A percentile compares a stretch with the other conserved stretches of the same genome.
These are phyloP conservation scores for Exophiala dermatitidis DNA, from an alignment of 2,329 filamentous ascomycete genomes.

Conservation along the genomic window DNA sequence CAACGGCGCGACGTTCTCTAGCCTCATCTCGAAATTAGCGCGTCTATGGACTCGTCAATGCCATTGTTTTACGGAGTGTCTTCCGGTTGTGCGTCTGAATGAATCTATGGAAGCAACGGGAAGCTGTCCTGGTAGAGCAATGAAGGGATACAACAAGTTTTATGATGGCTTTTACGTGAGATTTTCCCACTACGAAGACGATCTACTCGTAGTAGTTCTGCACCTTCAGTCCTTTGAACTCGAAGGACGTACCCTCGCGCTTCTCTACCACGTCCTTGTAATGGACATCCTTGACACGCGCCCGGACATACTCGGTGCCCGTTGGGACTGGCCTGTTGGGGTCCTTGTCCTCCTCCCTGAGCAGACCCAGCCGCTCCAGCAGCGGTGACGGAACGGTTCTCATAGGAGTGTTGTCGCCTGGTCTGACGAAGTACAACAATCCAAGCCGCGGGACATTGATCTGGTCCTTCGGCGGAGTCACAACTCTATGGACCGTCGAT, in stretches of 20 bases:
- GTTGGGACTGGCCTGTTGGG: conserved; percentile 32
- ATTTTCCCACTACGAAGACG: neutral
- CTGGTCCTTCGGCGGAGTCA: conserved; percentile 44
- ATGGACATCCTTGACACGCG: conserved; percentile 43
- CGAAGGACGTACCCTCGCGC: conserved; percentile 40
- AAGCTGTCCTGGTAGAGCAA: no score
- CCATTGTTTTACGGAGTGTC: no score
- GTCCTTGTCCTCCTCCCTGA: conserved; percentile 38
- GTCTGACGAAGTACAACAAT: conserved; percentile 50
- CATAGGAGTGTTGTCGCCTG: conserved; percentile 42
- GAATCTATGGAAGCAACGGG: no score
- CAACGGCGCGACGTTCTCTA: no score
- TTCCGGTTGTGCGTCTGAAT: no score
- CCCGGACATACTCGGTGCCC: conserved; percentile 43
- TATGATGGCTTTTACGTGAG: no score
- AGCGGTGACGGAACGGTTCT: conserved; percentile 35
- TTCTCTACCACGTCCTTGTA: conserved; percentile 40
- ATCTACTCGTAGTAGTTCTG: conserved; percentile 32
- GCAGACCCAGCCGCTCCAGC: conserved; percentile 34
- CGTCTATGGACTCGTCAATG: no score
- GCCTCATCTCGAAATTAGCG: no score
- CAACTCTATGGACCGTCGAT: conserved; percentile 45
- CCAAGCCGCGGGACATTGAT: conserved; percentile 42
- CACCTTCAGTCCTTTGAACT: conserved; percentile 39
- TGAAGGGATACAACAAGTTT: no score